These are phyloP conservation scores for Lentinula sp. DNA, from an alignment of 768 basidiomycete species.

Conservation along the genomic window DNA sequence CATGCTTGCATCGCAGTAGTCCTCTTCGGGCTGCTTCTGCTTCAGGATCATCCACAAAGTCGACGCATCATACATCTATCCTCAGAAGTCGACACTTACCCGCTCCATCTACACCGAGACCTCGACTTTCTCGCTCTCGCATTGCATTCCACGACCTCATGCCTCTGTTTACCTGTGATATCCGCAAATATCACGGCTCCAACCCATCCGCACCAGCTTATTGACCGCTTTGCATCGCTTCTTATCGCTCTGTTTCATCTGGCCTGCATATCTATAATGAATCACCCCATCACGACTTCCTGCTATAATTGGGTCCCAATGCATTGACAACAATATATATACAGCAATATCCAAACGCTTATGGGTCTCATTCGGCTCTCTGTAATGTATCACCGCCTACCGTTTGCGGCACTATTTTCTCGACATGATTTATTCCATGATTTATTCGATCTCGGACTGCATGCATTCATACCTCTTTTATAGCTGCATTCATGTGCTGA, in stretches of 20 bases:
- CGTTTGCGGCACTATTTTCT: constrained; percentile 13
- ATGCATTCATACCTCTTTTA: neutral
- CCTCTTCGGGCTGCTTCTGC: constrained; percentile 5
- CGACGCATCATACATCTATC: neutral
- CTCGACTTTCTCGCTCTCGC: neutral
- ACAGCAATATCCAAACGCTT: neutral
- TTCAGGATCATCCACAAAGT: neutral
- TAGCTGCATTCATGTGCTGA: neutral
- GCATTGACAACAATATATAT: neutral
- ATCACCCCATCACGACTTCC: neutral
- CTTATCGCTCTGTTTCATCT: neutral
- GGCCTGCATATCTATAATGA: neutral
- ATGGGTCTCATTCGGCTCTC: neutral
- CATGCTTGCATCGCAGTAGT: constrained; percentile 17
- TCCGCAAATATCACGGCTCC: neutral
- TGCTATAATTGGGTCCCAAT: neutral
- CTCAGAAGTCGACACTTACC: neutral
- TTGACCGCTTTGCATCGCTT: constrained; percentile 2
- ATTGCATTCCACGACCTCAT: constrained; percentile 6
- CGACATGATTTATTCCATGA: constrained; percentile 22
- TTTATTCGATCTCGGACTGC: constrained; percentile 12
- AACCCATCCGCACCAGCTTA: constrained; percentile 2
- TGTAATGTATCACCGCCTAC: constrained; percentile 3
- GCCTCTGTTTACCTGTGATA: constrained; percentile 6
- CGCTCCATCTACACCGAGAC: constrained; percentile 1